phyloP scores from a whole-genome alignment of 257 asterid species.

The Forsythia suspensa region DNA sequence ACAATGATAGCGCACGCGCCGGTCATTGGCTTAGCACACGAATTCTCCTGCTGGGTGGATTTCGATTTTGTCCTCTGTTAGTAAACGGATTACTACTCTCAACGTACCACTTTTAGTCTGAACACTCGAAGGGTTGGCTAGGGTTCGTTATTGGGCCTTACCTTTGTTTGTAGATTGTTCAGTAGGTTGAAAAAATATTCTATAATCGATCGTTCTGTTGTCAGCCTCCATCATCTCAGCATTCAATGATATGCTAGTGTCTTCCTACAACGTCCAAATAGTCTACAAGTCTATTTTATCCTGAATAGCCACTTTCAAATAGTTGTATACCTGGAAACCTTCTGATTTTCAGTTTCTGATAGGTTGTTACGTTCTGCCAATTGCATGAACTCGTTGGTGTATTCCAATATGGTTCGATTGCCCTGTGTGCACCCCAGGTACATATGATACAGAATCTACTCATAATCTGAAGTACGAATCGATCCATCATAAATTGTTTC shows the following conservation, averaged over 20 bases:
- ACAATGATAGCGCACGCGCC: too few species aligned
- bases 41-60: not conserved
- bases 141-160: too few species aligned
- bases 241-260: not conserved
- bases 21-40: not conserved
- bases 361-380: too few species aligned
- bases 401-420: not conserved
- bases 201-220: too few species aligned
- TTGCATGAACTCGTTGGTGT: not conserved
- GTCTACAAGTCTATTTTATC: not conserved
- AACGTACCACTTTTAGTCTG: too few species aligned
- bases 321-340: not conserved
- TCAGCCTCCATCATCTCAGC: not conserved
- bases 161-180: too few species aligned
- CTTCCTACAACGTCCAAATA: not conserved
- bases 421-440: not conserved
- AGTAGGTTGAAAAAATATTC: not conserved
- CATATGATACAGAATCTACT: not conserved
- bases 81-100: too few species aligned
- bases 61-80: too few species aligned
- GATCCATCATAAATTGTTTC: too few species aligned
- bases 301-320: not conserved
- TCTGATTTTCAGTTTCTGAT: too few species aligned
- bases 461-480: not conserved
- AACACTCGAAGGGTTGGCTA: too few species aligned